A percentile compares a stretch with the other conserved stretches of the same genome.
phyloP scores from a whole-genome alignment of 2,329 filamentous ascomycete species.

The Trichoderma guizhouense region DNA sequence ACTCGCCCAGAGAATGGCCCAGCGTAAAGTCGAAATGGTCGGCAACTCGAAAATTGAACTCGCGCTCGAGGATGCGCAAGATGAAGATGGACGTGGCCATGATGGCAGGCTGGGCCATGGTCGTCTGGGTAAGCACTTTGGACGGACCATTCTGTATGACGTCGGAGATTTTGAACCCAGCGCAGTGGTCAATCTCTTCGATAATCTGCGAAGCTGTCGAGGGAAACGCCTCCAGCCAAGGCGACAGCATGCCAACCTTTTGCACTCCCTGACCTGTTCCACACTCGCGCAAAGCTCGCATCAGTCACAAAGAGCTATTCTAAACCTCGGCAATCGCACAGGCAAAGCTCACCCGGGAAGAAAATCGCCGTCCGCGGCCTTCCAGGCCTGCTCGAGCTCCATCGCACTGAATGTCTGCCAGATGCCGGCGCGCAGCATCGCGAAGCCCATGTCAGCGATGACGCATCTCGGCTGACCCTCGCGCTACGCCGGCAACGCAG shows the following conservation, averaged over 20 bases:
- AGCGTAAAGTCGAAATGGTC: constrained; percentile 77
- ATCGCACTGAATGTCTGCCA: constrained; percentile 22
- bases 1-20: constrained; percentile 90
- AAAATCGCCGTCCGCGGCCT: constrained; percentile 56
- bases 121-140: constrained; percentile 71
- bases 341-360: constrained; percentile 48
- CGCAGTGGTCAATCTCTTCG: constrained; percentile 77
- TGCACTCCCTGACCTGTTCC: constrained; percentile 78
- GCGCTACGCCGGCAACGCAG: constrained; percentile 30
- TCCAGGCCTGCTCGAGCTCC: constrained; percentile 32
- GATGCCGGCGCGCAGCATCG: constrained; percentile 8
- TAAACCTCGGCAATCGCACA: constrained; percentile 7
- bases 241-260: constrained; percentile 79
- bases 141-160: constrained; percentile 80
- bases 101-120: constrained; percentile 90
- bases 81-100: constrained; percentile 94
- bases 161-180: constrained; percentile 70
- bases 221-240: constrained; percentile 86
- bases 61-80: constrained; percentile 77
- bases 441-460: constrained; percentile 13
- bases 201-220: constrained; percentile 70
- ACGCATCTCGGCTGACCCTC: constrained; percentile 10
- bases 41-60: constrained; percentile 72
- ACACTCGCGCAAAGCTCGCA: constrained; percentile 7
- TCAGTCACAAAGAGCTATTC: constrained; percentile 1